Evolutionary conservation across 331 rosid species (phyloP), one percentile per base, ranked within the genome.

Genomic region (Quercus phellos): DNA sequence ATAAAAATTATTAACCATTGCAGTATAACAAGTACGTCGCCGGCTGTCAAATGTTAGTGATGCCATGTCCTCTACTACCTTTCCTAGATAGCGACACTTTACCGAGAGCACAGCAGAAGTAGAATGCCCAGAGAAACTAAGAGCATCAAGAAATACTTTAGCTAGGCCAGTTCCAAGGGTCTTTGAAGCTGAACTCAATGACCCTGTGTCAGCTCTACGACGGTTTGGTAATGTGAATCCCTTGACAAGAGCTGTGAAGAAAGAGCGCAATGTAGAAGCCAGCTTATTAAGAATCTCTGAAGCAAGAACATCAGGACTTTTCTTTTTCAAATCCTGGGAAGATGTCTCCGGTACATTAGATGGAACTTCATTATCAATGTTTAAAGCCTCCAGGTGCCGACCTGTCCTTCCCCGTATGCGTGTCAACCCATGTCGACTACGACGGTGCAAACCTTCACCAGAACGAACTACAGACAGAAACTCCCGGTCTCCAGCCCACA

Each of bases 11-110:
- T 95, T 95, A 56, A 95, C 85, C 92, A 94, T 93, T 30, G 92
- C 89, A 75, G 90, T 73, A 84, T 90, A 86, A 79, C 98, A 95
- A 85, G 94, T 89, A 4, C 93, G 96, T 11, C 97, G 91, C 81
- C 99, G 85, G 79, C 88, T 89, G 81, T 93, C 97, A 87, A 90
- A 93, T 77, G 89, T 87, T 59, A 95, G 91, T 43, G 94, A 88
- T 30, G 91, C 85, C 92, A 95, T 95, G 85, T 93, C 98, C 80
- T 93, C 94, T 70, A 93, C 97, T 67, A 93, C 96, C 84, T 90
- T 93, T 72, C 99, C 99, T 83, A 95, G 93, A 84, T 93, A 95
- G 82, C 96, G 88, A 82, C 99, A 95, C 77, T 95, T 95, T 9
- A 93, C 97, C 54, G 99, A 93, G 71, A 84, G 87, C 78, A 93